Conservation (phyloP, 2,329 filamentous ascomycete genomes). For the Phyllosticta paracitricarpa region DNA sequence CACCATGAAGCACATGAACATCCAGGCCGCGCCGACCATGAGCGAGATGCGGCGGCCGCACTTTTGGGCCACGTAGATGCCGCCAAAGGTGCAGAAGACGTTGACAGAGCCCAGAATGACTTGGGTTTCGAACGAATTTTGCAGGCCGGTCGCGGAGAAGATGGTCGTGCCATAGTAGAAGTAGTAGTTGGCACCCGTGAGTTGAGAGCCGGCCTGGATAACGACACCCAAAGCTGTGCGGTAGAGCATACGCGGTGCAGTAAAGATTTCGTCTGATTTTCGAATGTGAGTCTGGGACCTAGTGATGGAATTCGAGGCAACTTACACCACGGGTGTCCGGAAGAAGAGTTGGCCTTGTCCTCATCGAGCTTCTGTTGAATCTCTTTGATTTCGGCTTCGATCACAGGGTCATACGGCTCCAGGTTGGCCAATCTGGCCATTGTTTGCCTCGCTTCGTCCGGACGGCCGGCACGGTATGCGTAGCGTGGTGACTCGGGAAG, state of each 20-base stretch:
- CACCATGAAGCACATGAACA: slow-evolving; percentile 48
- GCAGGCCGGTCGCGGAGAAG: slow-evolving; percentile 10
- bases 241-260: slow-evolving; percentile 56
- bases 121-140: slow-evolving; percentile 35
- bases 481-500: slow-evolving; percentile 49
- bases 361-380: slow-evolving; percentile 47
- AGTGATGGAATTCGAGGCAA: neutral
- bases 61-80: slow-evolving; percentile 39
- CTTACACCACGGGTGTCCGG: slow-evolving; percentile 45
- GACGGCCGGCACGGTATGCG: slow-evolving; percentile 47
- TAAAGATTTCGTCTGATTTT: slow-evolving; percentile 48
- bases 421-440: slow-evolving; percentile 48
- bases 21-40: slow-evolving; percentile 34
- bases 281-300: slow-evolving; percentile 14
- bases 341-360: slow-evolving; percentile 30
- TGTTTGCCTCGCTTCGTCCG: slow-evolving; percentile 40
- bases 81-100: slow-evolving; percentile 37
- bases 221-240: slow-evolving; percentile 52
- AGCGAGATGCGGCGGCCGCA: slow-evolving; percentile 39
- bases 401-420: slow-evolving; percentile 43
- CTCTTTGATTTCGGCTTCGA: slow-evolving; percentile 43
- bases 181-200: slow-evolving; percentile 43
- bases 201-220: slow-evolving; percentile 70
- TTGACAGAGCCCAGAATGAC: slow-evolving; percentile 41
- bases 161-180: slow-evolving; percentile 32